Evolutionary conservation across 805 yeast genomes (phyloP).

Genomic region (Lachancea kluyveri): DNA sequence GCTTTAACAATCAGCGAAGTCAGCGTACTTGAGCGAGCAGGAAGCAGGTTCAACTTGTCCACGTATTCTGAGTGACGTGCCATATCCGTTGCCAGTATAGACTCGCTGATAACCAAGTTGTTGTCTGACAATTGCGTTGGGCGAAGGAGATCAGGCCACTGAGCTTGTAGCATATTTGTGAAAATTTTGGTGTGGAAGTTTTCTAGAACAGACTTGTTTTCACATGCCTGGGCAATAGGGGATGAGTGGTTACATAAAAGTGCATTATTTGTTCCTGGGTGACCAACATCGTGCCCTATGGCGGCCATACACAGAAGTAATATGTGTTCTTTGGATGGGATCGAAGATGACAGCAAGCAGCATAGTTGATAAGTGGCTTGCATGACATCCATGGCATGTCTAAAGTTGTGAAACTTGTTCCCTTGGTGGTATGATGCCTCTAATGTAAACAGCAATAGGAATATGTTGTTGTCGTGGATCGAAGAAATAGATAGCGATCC

Average conservation of each 20-base stretch:
- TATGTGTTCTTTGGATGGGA: constrained; percentile 36
- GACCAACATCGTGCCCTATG: constrained; percentile 93
- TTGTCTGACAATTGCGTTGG: constrained; percentile 5
- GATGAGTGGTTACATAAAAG: constrained; percentile 54
- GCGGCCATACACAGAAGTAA: constrained; percentile 71
- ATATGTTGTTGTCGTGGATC: constrained; percentile 48
- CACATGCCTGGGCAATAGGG: constrained; percentile 57
- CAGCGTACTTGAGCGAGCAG: constrained; percentile 37
- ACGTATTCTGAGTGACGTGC: constrained; percentile 75
- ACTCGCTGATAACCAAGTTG: constrained; percentile 12
- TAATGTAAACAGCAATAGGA: constrained; percentile 56
- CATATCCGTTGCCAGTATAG: constrained; percentile 88
- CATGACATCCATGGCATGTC: constrained; percentile 92
- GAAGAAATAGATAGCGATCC: constrained; percentile 13
- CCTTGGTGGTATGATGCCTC: constrained; percentile 77
- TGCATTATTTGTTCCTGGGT: constrained; percentile 90
- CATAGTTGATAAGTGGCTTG: constrained; percentile 76
- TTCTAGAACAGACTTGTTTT: constrained; percentile 70
- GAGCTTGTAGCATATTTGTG: constrained; percentile 41
- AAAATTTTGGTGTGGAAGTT: constrained; percentile 73
- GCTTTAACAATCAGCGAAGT: constrained; percentile 76
- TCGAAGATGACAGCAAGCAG: constrained; percentile 13
- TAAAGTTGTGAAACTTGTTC: constrained; percentile 89
- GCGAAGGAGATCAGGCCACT: constrained; percentile 40
- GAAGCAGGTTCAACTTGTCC: constrained; percentile 37